These are phyloP conservation scores for Cyberlindnera americana DNA, from an alignment of 805 yeast species.

Conservation along the genomic window DNA sequence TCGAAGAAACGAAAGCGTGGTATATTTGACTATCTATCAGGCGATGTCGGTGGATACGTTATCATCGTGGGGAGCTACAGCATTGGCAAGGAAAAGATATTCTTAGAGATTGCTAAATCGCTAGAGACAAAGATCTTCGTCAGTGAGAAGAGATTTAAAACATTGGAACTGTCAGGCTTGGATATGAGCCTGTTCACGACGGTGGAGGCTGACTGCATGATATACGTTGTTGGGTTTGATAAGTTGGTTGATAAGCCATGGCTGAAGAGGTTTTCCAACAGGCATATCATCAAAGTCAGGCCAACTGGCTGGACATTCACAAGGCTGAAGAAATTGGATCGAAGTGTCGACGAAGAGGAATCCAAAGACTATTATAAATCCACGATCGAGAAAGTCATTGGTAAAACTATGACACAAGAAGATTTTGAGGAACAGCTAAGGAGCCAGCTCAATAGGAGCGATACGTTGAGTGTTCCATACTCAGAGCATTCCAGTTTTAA, in stretches of 20 bases:
- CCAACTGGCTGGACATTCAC: constrained; percentile 92
- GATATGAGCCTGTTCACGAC: constrained; percentile 13
- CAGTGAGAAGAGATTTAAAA: constrained; percentile 33
- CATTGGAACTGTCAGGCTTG: constrained; percentile 10
- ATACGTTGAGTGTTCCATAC: constrained; percentile 63
- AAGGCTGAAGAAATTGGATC: constrained; percentile 15
- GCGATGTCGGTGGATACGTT: constrained; percentile 42
- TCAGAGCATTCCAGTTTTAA: constrained; percentile 91
- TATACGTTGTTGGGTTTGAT: constrained; percentile 73
- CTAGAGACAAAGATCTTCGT: constrained; percentile 51
- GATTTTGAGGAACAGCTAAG: constrained; percentile 9
- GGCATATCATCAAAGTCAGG: constrained; percentile 56
- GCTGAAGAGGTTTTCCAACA: constrained; percentile 25
- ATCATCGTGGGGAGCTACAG: constrained; percentile 78
- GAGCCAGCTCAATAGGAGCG: constrained; percentile 11
- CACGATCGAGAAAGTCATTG: neutral
- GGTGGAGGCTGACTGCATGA: constrained; percentile 31
- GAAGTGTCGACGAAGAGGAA: neutral
- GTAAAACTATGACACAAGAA: constrained; percentile 1
- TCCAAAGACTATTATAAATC: neutral
- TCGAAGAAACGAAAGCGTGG: constrained; percentile 13
- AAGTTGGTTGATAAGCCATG: constrained; percentile 39
- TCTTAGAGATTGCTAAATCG: constrained; percentile 55
- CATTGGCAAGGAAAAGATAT: constrained; percentile 89
- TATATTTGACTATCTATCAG: constrained; percentile 36